These are phyloP conservation scores for Globisporangium alternatum DNA, from an alignment of 352 stramenopile species.

Conservation along the genomic window DNA sequence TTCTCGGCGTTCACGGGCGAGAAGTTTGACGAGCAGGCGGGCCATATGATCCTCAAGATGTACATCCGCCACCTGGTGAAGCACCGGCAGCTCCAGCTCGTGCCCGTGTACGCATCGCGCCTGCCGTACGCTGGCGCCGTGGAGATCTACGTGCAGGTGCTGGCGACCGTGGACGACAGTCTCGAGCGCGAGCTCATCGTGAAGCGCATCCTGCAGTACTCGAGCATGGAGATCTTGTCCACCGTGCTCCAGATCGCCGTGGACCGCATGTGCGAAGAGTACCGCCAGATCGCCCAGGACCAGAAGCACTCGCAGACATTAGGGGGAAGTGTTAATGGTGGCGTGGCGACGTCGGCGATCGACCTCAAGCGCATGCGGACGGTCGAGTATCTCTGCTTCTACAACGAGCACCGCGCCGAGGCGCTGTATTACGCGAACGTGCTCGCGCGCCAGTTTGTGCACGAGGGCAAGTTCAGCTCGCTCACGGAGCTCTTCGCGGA, in stretches of 20 bases:
- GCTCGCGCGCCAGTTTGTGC: conserved; percentile 66
- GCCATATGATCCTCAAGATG: conserved; percentile 78
- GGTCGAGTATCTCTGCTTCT: conserved; percentile 78
- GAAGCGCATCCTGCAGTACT: conserved; percentile 64
- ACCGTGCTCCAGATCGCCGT: conserved; percentile 57
- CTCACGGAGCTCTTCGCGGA: conserved; percentile 60
- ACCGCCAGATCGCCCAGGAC: conserved; percentile 24
- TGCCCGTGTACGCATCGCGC: conserved; percentile 68
- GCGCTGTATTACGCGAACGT: conserved; percentile 54
- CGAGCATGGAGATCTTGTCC: conserved; percentile 60
- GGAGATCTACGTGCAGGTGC: conserved; percentile 75
- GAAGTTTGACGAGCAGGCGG: conserved; percentile 52
- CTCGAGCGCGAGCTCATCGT: conserved; percentile 69
- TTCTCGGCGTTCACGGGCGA: conserved; percentile 71
- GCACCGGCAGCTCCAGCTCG: conserved; percentile 69
- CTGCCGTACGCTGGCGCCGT: conserved; percentile 56
- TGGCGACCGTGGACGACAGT: conserved; percentile 53
- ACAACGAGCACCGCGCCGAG: conserved; percentile 60
- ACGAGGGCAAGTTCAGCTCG: conserved; percentile 63
- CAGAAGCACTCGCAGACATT: conserved; percentile 20
- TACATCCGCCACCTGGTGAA: conserved; percentile 85
- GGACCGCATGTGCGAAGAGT: conserved; percentile 41
- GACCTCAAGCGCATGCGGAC: conserved; percentile 63
- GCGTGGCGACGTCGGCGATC: conserved; percentile 32
- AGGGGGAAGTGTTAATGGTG: conserved; percentile 12